These are phyloP conservation scores for Mycena crocata DNA, from an alignment of 768 basidiomycete species.

Conservation along the genomic window DNA sequence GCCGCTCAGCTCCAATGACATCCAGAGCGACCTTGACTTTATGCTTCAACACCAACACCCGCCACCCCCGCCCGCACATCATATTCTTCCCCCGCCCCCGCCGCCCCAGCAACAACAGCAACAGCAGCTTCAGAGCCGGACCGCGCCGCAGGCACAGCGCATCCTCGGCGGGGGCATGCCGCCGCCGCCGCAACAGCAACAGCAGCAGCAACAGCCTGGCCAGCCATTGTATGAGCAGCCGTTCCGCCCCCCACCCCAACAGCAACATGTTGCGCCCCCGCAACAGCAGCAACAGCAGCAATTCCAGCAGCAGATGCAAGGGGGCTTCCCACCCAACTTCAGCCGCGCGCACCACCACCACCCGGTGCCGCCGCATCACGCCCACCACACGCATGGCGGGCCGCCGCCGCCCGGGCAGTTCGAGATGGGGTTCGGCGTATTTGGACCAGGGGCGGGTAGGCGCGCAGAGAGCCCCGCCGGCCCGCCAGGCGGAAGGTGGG, in stretches of 20 bases:
- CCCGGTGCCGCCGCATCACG: slow-evolving; percentile 34
- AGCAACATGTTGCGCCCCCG: background rate
- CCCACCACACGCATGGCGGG: slow-evolving; percentile 26
- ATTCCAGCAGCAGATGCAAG: slow-evolving; percentile 25
- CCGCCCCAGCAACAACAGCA: slow-evolving; percentile 27
- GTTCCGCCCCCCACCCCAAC: slow-evolving; percentile 15
- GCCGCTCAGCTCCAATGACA: slow-evolving; percentile 59
- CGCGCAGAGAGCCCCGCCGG: slow-evolving; percentile 20
- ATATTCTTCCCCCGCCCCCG: slow-evolving; percentile 32
- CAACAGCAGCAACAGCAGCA: slow-evolving; percentile 16
- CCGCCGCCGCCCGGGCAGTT: slow-evolving; percentile 30
- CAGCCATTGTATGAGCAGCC: slow-evolving; percentile 28
- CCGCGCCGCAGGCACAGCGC: no score
- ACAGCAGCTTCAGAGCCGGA: no score
- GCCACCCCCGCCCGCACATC: slow-evolving; percentile 32
- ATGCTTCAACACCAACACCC: slow-evolving; percentile 59
- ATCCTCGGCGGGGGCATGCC: slow-evolving; percentile 7
- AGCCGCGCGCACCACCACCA: slow-evolving; percentile 32
- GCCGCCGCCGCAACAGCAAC: slow-evolving; percentile 23
- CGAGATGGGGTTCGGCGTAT: slow-evolving; percentile 35
- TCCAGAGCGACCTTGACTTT: slow-evolving; percentile 65
- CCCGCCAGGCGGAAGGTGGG: slow-evolving; percentile 40
- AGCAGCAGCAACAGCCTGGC: slow-evolving; percentile 8
- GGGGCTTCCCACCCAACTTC: slow-evolving; percentile 23
- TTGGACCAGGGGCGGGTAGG: slow-evolving; percentile 31